Base-by-base conservation (phyloP, 2,329 filamentous ascomycete species). In the Leptosphaerulina australis region DNA sequence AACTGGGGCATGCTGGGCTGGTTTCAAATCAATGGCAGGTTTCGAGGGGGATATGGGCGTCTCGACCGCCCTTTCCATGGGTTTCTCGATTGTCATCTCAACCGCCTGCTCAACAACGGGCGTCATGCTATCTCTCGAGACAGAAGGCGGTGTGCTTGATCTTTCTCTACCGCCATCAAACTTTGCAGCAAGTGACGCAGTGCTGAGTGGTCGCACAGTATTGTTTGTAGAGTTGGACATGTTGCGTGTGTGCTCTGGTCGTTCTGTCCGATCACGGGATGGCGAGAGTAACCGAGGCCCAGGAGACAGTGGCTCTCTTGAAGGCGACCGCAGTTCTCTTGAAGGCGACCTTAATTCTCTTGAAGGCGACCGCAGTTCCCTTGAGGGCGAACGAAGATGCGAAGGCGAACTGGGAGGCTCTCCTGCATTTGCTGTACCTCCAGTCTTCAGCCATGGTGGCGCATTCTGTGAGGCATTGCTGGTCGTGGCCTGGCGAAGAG, bases 81-180 rank as follows among this genome's bases (percentile, higher is more conserved):
- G 37, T 17, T 29, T 29, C 3, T 26, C 31, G 7, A 36, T 8
- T 2, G 30, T 9, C 26, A 14, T 38, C 22, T 77, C 44, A 71
- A 72, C 21, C 0, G 37, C 35, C 26, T 38, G 35, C n/a, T 52
- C 51, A 30, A 77, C 65, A 5, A 75, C 64, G 29, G 34, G 50
- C 21, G 30, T 25, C 10, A 49, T 50, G 49, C 25, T 38, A 12
- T 24, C 15, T 35, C 50, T 21, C 4, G 31, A 15, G 50, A 44
- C 20, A 5, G 47, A 38, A 0, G 49, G 49, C 4, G 43, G 44
- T 0, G 49, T 52, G 49, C 31, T 41, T 2, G 65, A 64, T 25
- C 66, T 70, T 17, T 72, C 58, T 9, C 57, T 66, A 8, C 69
- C 72, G 6, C 64, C 64, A 24, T 73, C 69, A 44, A 76, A 73